Base-by-base conservation (phyloP, 2,329 filamentous ascomycete genomes). In the Fonsecaea pedrosoi region DNA sequence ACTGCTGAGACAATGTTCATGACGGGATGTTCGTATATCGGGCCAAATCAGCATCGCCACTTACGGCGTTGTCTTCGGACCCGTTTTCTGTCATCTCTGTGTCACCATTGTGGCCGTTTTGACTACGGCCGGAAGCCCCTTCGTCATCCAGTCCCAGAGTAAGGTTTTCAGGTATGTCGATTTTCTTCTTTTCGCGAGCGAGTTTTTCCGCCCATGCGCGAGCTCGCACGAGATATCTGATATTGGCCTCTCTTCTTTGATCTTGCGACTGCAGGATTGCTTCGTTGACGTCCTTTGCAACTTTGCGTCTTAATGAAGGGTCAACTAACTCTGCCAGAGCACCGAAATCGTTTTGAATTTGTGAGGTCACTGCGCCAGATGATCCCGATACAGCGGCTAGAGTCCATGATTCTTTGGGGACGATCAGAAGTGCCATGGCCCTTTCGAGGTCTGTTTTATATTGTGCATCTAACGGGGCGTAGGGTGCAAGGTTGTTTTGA, bases 361-460 rank as follows among this genome's bases (percentile, higher is more conserved):
- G 64, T 53, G 69, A 63, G n/a, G 56, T 48, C 8, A 67, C 54
- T 21, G 38, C 48, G 21, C 55, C 53, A 12, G 64, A 59, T 2
- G 64, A 48, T 5, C 54, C 40, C 18, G 67, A 64, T 18, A 62
- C 61, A 10, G 61, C 34, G 54, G 91, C 87, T 42, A 97, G 85
- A 60, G 87, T 90, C 71, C 71, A 73, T 6, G 66, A 69, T 61
- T 95, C 91, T n/a, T 87, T 85, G 0, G 92, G 89, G 73, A 97
- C 97, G 53, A 99, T 90, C 45, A 99, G 83, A 48, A 99, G 85
- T 0, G 92, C 90, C 89, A 99, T 97, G 0, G 95, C 97, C 76
- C 90, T 87, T 79, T 99, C 95, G 10, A 99, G 84, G 68, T 96
- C 93, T 70, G 90, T 87, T 12, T 97, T 84, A 71, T 97, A 98